These are phyloP conservation scores for Rostrohypoxylon terebratum DNA, from an alignment of 495 filamentous ascomycete genomes.

Conservation along the genomic window DNA sequence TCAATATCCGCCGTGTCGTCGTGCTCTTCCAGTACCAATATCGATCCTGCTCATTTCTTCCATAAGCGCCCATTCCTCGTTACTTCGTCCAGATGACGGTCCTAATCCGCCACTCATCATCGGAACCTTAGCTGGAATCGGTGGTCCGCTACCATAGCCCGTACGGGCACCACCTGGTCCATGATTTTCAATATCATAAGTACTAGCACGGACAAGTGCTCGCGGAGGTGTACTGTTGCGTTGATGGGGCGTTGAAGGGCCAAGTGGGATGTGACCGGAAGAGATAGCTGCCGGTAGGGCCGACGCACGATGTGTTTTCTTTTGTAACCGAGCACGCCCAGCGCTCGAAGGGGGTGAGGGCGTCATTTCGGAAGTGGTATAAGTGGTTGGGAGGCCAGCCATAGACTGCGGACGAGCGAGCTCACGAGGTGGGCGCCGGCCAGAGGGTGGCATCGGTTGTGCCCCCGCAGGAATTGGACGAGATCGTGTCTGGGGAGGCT, in stretches of 20 bases:
- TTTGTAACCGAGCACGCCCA: constrained; percentile 71
- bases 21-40: constrained; percentile 70
- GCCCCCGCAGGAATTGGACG: constrained; percentile 59
- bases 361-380: constrained; percentile 49
- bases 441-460: constrained; percentile 57
- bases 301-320: constrained; percentile 63
- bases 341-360: constrained; percentile 41
- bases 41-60: constrained; percentile 87
- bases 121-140: constrained; percentile 82
- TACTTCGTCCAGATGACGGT: constrained; percentile 48
- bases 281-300: constrained; percentile 55
- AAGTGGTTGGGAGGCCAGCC: constrained; percentile 29
- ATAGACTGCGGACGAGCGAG: constrained; percentile 41
- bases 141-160: constrained; percentile 61
- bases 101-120: constrained; percentile 60
- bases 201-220: constrained; percentile 55
- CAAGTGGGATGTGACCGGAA: constrained; percentile 57
- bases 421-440: constrained; percentile 44
- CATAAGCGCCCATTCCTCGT: constrained; percentile 72
- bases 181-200: constrained; percentile 62
- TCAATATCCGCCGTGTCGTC: constrained; percentile 50
- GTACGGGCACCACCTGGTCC: constrained; percentile 39
- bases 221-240: constrained; percentile 56
- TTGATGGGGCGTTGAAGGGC: constrained; percentile 57
- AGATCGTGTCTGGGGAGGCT: constrained; percentile 58